Conservation (phyloP, 177 flowering plant genomes). For the Vitis hybrid region DNA sequence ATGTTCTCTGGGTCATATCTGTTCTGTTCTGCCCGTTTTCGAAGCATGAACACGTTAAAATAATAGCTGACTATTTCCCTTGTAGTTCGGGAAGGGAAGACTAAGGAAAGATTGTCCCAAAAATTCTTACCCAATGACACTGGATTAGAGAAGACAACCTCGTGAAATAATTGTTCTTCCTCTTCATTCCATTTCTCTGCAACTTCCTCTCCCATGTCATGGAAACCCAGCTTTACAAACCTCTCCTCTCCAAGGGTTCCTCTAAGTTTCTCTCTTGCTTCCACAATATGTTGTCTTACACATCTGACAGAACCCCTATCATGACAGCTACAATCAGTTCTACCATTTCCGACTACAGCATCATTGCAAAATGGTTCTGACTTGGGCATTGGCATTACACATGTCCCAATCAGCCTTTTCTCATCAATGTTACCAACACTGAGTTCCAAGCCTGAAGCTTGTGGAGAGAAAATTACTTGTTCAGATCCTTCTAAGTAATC, state of each 20-base stretch:
- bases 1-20: constrained; percentile 24
- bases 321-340: constrained; percentile 28
- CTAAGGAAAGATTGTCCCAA: constrained; percentile 26
- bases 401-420: constrained; percentile 21
- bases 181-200: constrained; percentile 34
- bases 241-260: constrained; percentile 24
- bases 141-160: constrained; percentile 34
- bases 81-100: constrained; percentile 27
- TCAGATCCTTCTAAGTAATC: background rate
- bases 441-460: background rate
- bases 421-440: constrained; percentile 10
- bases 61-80: constrained; percentile 40
- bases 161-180: constrained; percentile 33
- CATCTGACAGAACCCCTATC: constrained; percentile 34
- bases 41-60: constrained; percentile 44
- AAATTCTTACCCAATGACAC: constrained; percentile 30
- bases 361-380: background rate
- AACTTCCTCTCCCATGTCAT: constrained; percentile 43
- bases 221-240: constrained; percentile 32
- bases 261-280: constrained; percentile 31
- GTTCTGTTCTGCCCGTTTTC: constrained; percentile 41
- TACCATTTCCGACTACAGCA: constrained; percentile 23
- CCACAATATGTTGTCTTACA: constrained; percentile 30
- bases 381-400: constrained; percentile 31
- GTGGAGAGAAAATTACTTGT: background rate